Percentiles rank a stretch among this genome's conserved stretches.
phyloP scores from a whole-genome alignment of 192 early-diverging fungal genomes.

The Backusella tarrabulga region DNA sequence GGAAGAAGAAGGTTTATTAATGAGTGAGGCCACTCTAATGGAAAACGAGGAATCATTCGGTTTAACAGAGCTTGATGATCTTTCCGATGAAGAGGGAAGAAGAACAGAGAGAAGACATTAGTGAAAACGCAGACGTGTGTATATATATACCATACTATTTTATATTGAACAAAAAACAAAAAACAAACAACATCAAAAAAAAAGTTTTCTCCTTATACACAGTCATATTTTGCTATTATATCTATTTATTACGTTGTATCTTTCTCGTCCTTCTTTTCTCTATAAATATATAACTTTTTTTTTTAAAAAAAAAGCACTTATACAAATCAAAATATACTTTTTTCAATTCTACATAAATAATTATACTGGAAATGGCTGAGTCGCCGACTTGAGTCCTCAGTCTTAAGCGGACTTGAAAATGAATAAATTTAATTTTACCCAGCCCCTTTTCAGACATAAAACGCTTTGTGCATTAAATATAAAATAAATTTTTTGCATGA shows the following conservation, averaged over 20 bases:
- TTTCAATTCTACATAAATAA: background rate
- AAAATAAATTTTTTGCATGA: too few relatives aligned
- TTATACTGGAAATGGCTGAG: too few relatives aligned
- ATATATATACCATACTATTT: background rate
- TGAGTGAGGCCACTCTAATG: conserved; percentile 46
- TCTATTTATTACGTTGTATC: background rate
- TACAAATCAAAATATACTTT: background rate
- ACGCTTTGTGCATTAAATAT: too few relatives aligned
- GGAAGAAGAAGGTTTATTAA: conserved; percentile 40
- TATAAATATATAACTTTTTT: background rate
- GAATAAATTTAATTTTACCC: too few relatives aligned
- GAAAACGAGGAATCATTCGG: conserved; percentile 41
- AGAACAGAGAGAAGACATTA: background rate
- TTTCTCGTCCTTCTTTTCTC: background rate
- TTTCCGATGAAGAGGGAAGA: conserved; percentile 3
- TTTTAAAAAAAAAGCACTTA: background rate
- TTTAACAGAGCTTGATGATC: conserved; percentile 6
- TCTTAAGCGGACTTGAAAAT: too few relatives aligned
- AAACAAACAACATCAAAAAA: background rate
- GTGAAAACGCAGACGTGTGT: background rate
- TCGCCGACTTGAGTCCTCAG: too few relatives aligned
- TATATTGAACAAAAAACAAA: background rate
- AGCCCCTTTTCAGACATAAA: too few relatives aligned
- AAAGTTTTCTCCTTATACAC: background rate
- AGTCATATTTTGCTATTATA: background rate